phyloP scores from a whole-genome alignment of 2,329 filamentous ascomycete genomes.

The Penicillium verrucosum region DNA sequence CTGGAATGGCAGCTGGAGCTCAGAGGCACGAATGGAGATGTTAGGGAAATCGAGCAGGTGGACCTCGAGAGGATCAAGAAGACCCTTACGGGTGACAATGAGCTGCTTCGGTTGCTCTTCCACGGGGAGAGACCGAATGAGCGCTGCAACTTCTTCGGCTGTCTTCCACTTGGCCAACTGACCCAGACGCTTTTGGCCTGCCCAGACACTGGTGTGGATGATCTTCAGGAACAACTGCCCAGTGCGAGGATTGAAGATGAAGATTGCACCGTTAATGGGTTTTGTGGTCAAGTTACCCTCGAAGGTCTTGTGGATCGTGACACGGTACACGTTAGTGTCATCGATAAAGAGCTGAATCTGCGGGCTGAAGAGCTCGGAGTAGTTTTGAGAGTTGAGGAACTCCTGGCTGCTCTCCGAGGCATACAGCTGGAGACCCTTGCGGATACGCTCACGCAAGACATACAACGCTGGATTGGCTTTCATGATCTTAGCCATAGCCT shows the following conservation, averaged over 20 bases:
- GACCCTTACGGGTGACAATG: slow-evolving; percentile 95
- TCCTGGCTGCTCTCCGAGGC: slow-evolving; percentile 98
- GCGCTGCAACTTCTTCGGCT: slow-evolving; percentile 95
- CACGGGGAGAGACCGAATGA: slow-evolving; percentile 91
- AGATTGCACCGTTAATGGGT: slow-evolving; percentile 98
- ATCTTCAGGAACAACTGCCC: slow-evolving; percentile 98
- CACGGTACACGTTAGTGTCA: slow-evolving; percentile 98
- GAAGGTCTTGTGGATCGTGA: slow-evolving; percentile 99
- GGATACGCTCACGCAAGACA: slow-evolving; percentile 92
- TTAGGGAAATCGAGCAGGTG: slow-evolving; percentile 98
- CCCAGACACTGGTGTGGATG: slow-evolving; percentile 99
- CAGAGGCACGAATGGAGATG: slow-evolving; percentile 95
- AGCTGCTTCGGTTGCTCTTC: slow-evolving; percentile 99
- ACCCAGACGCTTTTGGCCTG: slow-evolving; percentile 96
- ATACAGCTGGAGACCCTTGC: slow-evolving; percentile 96
- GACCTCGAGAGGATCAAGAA: slow-evolving; percentile 93
- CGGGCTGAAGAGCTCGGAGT: slow-evolving; percentile 98
- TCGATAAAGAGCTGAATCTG: slow-evolving; percentile 99
- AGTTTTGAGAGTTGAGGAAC: slow-evolving; percentile 98
- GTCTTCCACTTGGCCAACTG: slow-evolving; percentile 99
- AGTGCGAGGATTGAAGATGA: slow-evolving; percentile 99
- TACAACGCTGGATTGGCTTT: slow-evolving; percentile 97
- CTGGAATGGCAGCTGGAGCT: slow-evolving; percentile 96
- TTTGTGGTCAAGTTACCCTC: slow-evolving; percentile 99
- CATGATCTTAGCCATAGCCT: slow-evolving; percentile 99